These are phyloP conservation scores for Epichloe brachyelytri DNA, from an alignment of 2,329 filamentous ascomycete species.

Conservation along the genomic window DNA sequence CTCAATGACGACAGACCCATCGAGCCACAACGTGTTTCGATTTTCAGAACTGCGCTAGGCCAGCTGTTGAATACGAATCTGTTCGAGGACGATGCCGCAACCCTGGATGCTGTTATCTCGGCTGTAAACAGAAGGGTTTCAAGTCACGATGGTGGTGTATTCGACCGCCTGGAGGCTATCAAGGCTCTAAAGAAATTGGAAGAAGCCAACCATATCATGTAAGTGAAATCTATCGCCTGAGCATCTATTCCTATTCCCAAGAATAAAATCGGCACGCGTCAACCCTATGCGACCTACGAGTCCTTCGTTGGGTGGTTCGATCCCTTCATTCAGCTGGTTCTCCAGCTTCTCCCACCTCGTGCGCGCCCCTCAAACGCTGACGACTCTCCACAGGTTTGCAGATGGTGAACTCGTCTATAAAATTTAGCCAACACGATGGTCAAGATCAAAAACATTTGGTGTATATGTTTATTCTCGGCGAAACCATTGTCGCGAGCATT, in stretches of 20 bases:
- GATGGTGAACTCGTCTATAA: conserved; percentile 58
- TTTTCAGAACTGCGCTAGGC: conserved; percentile 72
- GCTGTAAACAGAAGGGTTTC: conserved; percentile 67
- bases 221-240: conserved; percentile 27
- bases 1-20: conserved; percentile 37
- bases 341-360: not conserved
- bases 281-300: not conserved
- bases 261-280: not conserved
- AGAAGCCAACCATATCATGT: conserved; percentile 85
- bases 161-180: conserved; percentile 59
- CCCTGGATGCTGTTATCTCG: conserved; percentile 58
- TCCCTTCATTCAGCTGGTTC: not conserved
- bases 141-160: conserved; percentile 39
- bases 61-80: conserved; percentile 68
- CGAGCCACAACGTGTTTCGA: conserved; percentile 47
- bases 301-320: not conserved
- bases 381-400: conserved; percentile 31
- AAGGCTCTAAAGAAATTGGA: conserved; percentile 70
- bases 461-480: not conserved
- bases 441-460: not conserved
- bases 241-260: not conserved
- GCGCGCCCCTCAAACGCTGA: conserved; percentile 8
- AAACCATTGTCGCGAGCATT: not conserved
- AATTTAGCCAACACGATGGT: conserved; percentile 31
- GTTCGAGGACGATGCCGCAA: conserved; percentile 79